Percentiles rank a stretch among this genome's conserved stretches.
Conservation (phyloP, 2,329 filamentous ascomycete species). For the Calonectria pteridis region DNA sequence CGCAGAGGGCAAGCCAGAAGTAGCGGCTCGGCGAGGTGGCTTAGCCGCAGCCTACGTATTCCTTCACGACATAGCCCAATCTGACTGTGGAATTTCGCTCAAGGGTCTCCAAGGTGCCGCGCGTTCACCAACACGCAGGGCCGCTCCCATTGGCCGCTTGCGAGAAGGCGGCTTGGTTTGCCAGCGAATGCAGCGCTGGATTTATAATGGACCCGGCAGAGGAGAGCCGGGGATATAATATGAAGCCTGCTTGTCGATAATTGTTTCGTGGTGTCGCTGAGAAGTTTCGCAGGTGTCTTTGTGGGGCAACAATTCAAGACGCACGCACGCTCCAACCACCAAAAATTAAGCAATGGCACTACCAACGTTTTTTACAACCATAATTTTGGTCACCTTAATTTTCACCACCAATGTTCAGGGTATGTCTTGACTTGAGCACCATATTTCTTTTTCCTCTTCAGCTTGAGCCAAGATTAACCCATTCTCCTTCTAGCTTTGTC, state of each 20-base stretch:
- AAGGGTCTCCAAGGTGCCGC: constrained; percentile 8
- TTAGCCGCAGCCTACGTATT: constrained; percentile 24
- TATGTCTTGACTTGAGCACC: not conserved
- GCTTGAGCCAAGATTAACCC: not conserved
- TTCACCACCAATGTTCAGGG: not conserved
- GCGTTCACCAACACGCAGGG: constrained; percentile 9
- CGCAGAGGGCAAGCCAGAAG: not conserved
- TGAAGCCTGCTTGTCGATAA: not conserved
- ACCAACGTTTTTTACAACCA: not conserved
- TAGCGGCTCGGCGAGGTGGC: constrained; percentile 23
- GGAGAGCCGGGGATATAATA: not conserved
- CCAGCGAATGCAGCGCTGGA: not conserved
- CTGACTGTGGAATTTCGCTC: not conserved
- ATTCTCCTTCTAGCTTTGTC: constrained; percentile 14
- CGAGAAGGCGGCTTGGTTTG: not conserved
- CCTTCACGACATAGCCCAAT: constrained; percentile 2
- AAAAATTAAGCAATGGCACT: constrained; percentile 10
- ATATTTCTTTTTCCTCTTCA: not conserved
- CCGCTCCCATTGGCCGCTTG: not conserved
- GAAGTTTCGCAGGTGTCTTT: not conserved
- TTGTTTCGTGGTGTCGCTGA: not conserved
- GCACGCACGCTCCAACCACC: not conserved
- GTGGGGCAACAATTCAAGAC: not conserved
- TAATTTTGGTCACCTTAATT: constrained; percentile 2
- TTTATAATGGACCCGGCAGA: constrained; percentile 2